These are phyloP conservation scores for Pythium apleroticum DNA, from an alignment of 352 stramenopile species.

Conservation along the genomic window DNA sequence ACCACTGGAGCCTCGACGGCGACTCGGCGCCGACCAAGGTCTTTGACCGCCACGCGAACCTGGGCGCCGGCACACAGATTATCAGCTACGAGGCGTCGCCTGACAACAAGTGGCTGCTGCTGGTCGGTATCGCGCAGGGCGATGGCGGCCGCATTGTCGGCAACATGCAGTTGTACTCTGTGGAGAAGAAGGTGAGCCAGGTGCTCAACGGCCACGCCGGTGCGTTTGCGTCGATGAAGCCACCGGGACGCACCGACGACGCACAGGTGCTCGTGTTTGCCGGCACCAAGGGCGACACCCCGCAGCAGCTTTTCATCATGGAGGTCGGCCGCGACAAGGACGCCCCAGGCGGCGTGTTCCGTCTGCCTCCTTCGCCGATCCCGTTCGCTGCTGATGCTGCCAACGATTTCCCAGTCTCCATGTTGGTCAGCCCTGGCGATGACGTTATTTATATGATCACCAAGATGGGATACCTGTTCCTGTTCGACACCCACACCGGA, in stretches of 20 bases:
- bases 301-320: constrained; percentile 96
- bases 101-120: constrained; percentile 98
- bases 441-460: constrained; percentile 99
- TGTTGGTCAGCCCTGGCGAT: constrained; percentile 91
- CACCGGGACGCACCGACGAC: constrained; percentile 91
- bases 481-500: constrained; percentile 98
- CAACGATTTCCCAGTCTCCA: constrained; percentile 98
- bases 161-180: constrained; percentile 98
- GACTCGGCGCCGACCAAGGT: constrained; percentile 93
- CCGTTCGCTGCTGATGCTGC: constrained; percentile 95
- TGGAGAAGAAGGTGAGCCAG: constrained; percentile 99
- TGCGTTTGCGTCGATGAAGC: constrained; percentile 96
- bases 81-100: constrained; percentile 99
- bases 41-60: constrained; percentile 96
- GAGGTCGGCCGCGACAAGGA: constrained; percentile 98
- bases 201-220: constrained; percentile 96
- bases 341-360: constrained; percentile 94
- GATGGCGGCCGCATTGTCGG: constrained; percentile 92
- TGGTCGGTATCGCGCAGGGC: constrained; percentile 97
- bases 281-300: constrained; percentile 76
- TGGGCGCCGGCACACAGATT: constrained; percentile 96
- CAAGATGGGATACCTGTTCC: constrained; percentile 99
- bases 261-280: constrained; percentile 88
- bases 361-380: constrained; percentile 92
- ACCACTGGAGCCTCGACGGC: constrained; percentile 97